These are phyloP conservation scores for Boeremia exigua DNA, from an alignment of 2,329 filamentous ascomycete genomes.

Conservation along the genomic window DNA sequence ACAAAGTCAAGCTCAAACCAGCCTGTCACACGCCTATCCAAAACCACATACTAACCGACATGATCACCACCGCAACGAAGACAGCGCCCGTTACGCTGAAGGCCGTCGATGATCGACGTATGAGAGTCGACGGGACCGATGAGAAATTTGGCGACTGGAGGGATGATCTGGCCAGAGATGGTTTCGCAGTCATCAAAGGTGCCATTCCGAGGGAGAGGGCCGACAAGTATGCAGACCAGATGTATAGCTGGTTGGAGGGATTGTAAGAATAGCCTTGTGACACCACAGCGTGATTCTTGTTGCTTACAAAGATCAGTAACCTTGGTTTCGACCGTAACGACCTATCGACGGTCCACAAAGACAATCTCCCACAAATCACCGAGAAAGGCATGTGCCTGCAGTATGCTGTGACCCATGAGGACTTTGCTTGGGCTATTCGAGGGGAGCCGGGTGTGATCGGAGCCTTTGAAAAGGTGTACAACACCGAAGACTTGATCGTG, in stretches of 20 bases:
- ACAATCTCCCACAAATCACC: conserved; percentile 27
- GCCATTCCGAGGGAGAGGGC: conserved; percentile 53
- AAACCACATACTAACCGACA: neutral
- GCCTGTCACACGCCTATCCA: neutral
- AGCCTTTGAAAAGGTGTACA: conserved; percentile 46
- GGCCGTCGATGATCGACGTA: conserved; percentile 7
- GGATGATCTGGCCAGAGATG: conserved; percentile 48
- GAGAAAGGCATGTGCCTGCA: conserved; percentile 31
- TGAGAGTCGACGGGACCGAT: conserved; percentile 30
- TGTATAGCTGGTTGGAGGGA: conserved; percentile 40
- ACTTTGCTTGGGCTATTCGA: conserved; percentile 51
- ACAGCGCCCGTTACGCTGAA: conserved; percentile 17
- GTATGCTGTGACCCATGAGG: conserved; percentile 50
- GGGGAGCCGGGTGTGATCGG: conserved; percentile 49
- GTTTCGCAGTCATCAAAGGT: conserved; percentile 56
- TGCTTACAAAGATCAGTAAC: conserved; percentile 11
- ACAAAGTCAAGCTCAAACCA: neutral
- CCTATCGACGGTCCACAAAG: conserved; percentile 26
- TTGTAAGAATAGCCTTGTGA: conserved; percentile 28
- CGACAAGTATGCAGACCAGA: conserved; percentile 40
- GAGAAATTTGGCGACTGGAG: conserved; percentile 42
- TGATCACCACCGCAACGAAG: conserved; percentile 23
- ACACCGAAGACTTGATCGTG: conserved; percentile 45
- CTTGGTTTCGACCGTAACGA: conserved; percentile 32
- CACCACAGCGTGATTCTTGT: neutral